Conservation (phyloP, 2,329 filamentous ascomycete genomes). For the Microsporum audouinii region DNA sequence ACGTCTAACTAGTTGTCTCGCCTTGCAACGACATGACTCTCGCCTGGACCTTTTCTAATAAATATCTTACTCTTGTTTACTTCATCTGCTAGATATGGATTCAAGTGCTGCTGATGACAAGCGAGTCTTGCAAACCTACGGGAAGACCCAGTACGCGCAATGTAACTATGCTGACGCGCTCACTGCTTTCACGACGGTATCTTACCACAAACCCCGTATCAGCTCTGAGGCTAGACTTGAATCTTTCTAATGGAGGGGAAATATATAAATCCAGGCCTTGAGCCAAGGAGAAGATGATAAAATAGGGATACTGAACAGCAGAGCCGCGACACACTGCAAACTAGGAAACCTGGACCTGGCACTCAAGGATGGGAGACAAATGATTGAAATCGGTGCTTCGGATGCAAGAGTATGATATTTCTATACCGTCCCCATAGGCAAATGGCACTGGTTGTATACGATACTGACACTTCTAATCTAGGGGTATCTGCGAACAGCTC, state of each 20-base stretch:
- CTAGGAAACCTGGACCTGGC: conserved; percentile 41
- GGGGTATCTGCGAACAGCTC: conserved; percentile 48
- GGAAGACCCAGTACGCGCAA: conserved; percentile 34
- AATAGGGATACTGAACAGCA: conserved; percentile 41
- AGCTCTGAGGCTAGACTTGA: background rate
- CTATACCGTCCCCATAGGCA: background rate
- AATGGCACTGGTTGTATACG: background rate
- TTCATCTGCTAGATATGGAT: background rate
- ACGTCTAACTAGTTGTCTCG: too few species aligned
- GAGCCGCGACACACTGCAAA: conserved; percentile 45
- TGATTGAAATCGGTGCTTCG: conserved; percentile 41
- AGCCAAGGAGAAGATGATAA: conserved; percentile 23
- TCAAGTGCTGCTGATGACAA: background rate
- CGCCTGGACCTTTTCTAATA: too few species aligned
- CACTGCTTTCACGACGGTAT: conserved; percentile 32
- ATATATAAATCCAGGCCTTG: conserved; percentile 25
- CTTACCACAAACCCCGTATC: background rate
- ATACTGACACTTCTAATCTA: conserved; percentile 12
- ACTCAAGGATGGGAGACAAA: conserved; percentile 45
- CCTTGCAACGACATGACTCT: too few species aligned
- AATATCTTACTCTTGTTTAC: too few species aligned
- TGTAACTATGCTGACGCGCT: conserved; percentile 36
- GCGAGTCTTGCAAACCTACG: conserved; percentile 27
- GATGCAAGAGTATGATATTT: conserved; percentile 38
- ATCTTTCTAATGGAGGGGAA: background rate